phyloP scores from a whole-genome alignment of 768 basidiomycete genomes.

The Floccularia luteovirens region DNA sequence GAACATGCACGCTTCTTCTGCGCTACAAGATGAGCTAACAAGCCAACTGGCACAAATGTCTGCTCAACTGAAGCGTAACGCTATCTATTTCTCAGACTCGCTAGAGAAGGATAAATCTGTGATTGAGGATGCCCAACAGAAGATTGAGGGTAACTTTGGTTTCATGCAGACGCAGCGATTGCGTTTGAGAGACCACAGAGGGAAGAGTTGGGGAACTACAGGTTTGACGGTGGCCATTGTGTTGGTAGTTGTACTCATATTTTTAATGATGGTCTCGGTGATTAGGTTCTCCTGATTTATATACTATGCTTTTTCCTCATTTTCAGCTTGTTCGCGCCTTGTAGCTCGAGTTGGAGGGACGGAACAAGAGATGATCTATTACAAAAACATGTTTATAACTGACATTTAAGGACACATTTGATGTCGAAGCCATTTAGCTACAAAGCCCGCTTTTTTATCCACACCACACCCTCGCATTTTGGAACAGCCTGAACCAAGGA shows the following conservation, averaged over 20 bases:
- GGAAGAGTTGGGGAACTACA: slow-evolving; percentile 64
- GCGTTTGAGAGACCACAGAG: slow-evolving; percentile 52
- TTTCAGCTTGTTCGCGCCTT: too few species aligned
- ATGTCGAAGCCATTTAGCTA: too few species aligned
- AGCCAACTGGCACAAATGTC: slow-evolving; percentile 81
- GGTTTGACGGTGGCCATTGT: slow-evolving; percentile 63
- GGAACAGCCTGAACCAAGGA: slow-evolving; percentile 95
- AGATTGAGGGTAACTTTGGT: slow-evolving; percentile 67
- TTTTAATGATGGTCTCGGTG: slow-evolving; percentile 62
- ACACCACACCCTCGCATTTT: slow-evolving; percentile 78
- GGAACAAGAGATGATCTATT: too few species aligned
- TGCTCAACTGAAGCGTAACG: slow-evolving; percentile 77
- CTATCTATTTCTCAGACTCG: slow-evolving; percentile 66
- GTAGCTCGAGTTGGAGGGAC: too few species aligned
- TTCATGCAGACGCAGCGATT: slow-evolving; percentile 60
- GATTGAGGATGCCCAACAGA: slow-evolving; percentile 57
- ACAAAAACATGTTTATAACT: too few species aligned
- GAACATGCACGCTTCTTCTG: slow-evolving; percentile 42
- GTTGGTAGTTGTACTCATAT: slow-evolving; percentile 59
- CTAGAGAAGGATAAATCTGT: slow-evolving; percentile 72
- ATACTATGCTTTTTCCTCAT: too few species aligned
- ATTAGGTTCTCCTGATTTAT: slow-evolving; percentile 27
- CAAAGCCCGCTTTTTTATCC: too few species aligned
- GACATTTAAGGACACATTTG: too few species aligned
- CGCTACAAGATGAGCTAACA: slow-evolving; percentile 68